Percentiles rank a stretch among this genome's conserved stretches.
Conservation (phyloP, 192 early-diverging fungal species). For the Radiomyces spectabilis region DNA sequence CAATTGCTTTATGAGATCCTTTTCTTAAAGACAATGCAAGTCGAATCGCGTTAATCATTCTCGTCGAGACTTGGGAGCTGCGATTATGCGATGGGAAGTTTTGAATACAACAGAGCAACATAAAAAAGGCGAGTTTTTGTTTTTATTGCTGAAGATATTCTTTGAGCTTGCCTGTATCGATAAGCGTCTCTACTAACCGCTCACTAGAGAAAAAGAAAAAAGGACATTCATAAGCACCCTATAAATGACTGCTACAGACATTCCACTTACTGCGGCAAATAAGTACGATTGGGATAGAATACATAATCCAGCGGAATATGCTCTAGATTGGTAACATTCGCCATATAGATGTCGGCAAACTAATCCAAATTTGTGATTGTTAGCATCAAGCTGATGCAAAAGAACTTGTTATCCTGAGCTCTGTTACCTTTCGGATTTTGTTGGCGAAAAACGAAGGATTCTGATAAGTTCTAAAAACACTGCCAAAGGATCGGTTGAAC, state of each 20-base stretch:
- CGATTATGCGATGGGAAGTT: too few species aligned
- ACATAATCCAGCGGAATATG: conserved; percentile 50
- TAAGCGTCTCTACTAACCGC: conserved; percentile 18
- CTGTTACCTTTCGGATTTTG: conserved; percentile 38
- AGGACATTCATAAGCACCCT: not conserved
- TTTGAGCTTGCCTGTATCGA: conserved; percentile 20
- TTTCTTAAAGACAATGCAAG: too few species aligned
- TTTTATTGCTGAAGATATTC: not conserved
- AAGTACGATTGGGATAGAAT: conserved; percentile 53
- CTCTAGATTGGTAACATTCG: conserved; percentile 43
- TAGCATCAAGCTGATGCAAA: not conserved
- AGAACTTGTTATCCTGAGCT: conserved; percentile 27
- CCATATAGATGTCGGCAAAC: conserved; percentile 39
- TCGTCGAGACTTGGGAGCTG: too few species aligned
- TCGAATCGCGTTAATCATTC: too few species aligned
- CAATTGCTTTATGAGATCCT: too few species aligned
- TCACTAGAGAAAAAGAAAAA: conserved; percentile 13
- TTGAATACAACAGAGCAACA: too few species aligned
- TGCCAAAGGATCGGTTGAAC: conserved; percentile 53
- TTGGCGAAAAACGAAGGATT: conserved; percentile 54
- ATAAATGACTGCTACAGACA: not conserved
- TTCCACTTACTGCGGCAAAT: conserved; percentile 43
- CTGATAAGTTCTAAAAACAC: conserved; percentile 52
- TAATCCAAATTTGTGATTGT: too few species aligned
- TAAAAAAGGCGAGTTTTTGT: too few species aligned